Base-by-base conservation (phyloP, 2,329 filamentous ascomycete species). In the Cordyceps fumosorosea region DNA sequence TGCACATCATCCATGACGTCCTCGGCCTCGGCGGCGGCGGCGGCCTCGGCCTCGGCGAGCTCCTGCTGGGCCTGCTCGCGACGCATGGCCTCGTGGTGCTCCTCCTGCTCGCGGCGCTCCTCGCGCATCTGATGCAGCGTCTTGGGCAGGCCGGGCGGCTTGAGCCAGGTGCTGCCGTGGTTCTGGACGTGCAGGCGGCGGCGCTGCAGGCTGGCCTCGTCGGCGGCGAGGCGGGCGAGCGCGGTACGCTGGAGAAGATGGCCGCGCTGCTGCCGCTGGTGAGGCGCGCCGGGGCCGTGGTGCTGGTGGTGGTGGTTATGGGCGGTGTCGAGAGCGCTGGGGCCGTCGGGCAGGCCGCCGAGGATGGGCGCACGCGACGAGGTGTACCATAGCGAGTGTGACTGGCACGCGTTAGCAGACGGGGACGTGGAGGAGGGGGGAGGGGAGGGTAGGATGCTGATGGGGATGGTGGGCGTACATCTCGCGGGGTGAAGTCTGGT, bases 101-200 rank as follows among this genome's bases (percentile, higher is more conserved):
- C 95, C 72, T 93, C 89, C 61, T 90, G 84, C 78, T 99, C 95
- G 12, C 89, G 84, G 67, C 88, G 86, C 77, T 99, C 95, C 75
- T 99, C 95, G 48, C 89, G 88, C 76, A 92, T 85, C 65, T 96
- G 92, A 71, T 96, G 88, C 64, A 96, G 85, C 1, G 93, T 96
- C 80, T 98, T 99, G 62, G 86, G 74, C 61, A 96, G 83, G 8
- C 93, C 95, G 0, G 91, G 92, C 0, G 95, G 95, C 63, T 89
- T 90, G 62, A 99, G 87, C 95, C 95, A 99, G 51, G 84, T 84
- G 66, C 88, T 89, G 64, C 95, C 95, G 71, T 96, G 97, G 69
- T 92, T 90, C 54, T 89, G 85, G 34, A 98, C 89, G 67, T 93
- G 91, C 54, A 85, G 77, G 70, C 93, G 91, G 53, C 93, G 90